These are phyloP conservation scores for Fusarium nurragi DNA, from an alignment of 2,329 filamentous ascomycete species.

Conservation along the genomic window DNA sequence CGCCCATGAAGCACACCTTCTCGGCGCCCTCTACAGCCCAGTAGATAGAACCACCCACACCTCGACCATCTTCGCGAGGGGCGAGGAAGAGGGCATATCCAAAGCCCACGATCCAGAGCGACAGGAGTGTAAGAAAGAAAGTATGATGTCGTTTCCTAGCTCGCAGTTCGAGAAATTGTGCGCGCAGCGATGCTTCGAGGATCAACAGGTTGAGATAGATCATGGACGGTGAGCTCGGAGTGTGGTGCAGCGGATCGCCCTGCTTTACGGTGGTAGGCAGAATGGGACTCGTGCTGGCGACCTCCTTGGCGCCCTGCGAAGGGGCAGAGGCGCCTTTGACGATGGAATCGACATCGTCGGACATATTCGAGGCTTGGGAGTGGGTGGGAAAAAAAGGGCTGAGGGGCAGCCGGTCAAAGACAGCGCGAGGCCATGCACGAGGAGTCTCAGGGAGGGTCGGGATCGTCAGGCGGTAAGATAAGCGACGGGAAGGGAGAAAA, in stretches of 20 bases:
- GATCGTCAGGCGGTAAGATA: constrained; percentile 22
- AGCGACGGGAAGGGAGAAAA: constrained; percentile 10
- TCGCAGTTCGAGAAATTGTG: constrained; percentile 90
- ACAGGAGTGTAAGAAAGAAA: constrained; percentile 85
- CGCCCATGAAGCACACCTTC: constrained; percentile 91
- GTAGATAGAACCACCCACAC: constrained; percentile 92
- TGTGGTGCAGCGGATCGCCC: constrained; percentile 77
- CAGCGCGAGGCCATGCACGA: constrained; percentile 39
- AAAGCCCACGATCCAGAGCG: constrained; percentile 84
- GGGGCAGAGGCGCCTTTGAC: constrained; percentile 87
- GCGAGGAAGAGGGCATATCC: constrained; percentile 91
- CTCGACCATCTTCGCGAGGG: constrained; percentile 93
- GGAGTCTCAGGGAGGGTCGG: constrained; percentile 2
- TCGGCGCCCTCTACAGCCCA: constrained; percentile 93
- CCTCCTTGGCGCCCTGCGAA: constrained; percentile 59
- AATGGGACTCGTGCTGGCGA: constrained; percentile 55
- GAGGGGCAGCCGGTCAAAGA: constrained; percentile 38
- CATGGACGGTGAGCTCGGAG: constrained; percentile 91
- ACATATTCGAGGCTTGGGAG: constrained; percentile 57
- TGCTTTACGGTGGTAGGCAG: constrained; percentile 56
- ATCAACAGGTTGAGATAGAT: constrained; percentile 99
- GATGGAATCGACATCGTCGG: constrained; percentile 81
- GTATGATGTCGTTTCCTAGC: constrained; percentile 90
- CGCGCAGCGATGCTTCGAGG: constrained; percentile 90
- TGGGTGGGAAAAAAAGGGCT: constrained; percentile 21